Percentiles rank a stretch among this genome's conserved stretches.
These are phyloP conservation scores for Cucurbitaria berberidis DNA, from an alignment of 2,329 filamentous ascomycete species.

Conservation along the genomic window DNA sequence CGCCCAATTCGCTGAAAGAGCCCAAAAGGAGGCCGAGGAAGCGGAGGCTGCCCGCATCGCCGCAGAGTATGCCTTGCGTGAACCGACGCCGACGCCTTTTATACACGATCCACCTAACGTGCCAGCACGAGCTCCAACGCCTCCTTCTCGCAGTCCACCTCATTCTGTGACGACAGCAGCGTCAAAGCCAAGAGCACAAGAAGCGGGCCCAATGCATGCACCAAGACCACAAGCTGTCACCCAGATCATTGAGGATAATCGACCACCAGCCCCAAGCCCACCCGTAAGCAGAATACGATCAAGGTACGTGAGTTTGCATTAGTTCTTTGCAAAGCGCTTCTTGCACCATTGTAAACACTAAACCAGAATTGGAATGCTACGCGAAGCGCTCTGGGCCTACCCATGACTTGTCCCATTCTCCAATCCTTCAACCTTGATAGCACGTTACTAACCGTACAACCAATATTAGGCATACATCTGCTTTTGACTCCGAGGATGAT, in stretches of 20 bases:
- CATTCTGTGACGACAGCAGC: conserved; percentile 28
- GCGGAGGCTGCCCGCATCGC: conserved; percentile 10
- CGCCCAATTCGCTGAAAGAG: conserved; percentile 2
- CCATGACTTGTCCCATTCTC: not conserved
- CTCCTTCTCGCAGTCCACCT: conserved; percentile 22
- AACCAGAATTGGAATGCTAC: not conserved
- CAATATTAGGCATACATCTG: conserved; percentile 30
- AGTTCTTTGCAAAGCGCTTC: not conserved
- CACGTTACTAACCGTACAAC: conserved; percentile 7
- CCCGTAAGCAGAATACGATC: conserved; percentile 38
- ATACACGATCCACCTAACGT: conserved; percentile 3
- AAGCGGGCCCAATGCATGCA: conserved; percentile 18
- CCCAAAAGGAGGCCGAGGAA: conserved; percentile 10
- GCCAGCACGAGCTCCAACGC: conserved; percentile 20
- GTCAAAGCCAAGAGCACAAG: conserved; percentile 24
- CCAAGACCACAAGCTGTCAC: conserved; percentile 22
- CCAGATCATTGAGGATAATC: conserved; percentile 36
- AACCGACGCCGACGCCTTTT: conserved; percentile 1
- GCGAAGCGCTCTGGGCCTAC: not conserved
- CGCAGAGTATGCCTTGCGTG: conserved; percentile 14
- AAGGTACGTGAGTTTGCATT: conserved; percentile 15
- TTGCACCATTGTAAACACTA: not conserved
- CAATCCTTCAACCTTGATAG: not conserved
- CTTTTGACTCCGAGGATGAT: conserved; percentile 43
- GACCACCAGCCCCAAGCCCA: conserved; percentile 45